Evolutionary conservation across 371 early-diverging fungal species (phyloP), one percentile per base, ranked within the genome.

Genomic region (Haplosporangium sp.): DNA sequence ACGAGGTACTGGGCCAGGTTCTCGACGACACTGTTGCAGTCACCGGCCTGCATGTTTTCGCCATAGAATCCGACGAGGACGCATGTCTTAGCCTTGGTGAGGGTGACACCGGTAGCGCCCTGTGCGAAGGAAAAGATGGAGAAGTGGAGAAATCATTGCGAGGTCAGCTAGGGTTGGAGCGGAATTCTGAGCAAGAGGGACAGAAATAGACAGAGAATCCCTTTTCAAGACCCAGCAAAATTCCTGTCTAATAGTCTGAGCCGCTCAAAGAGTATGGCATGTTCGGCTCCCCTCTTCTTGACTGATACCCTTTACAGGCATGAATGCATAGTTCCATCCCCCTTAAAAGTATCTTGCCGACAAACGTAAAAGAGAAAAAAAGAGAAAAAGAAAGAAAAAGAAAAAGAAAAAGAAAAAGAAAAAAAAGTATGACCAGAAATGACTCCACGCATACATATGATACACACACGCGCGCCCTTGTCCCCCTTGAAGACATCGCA

Each of bases 81-180:
- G 54, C 94, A 88, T 80, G 93, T 91, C 18, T 71, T 85, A n/a
- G 97, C 95, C 89, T 96, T 96, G 63, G 89, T 93, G 67, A 87
- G 83, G 81, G 87, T 81, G 62, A 90, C 84, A 81, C 96, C 96
- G 62, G 84, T 86, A 38, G 86, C 67, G 20, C 86, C 87, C 95
- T 95, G 82, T 11, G 48, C 12, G 11, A 23, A 16, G 13, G 23
- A 59, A 48, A 50, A 20, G 36, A 50, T 37, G 42, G 54, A 38
- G 38, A 51, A 6, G 36, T 21, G 40, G 14, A 21, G 38, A 8
- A 36, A 36, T 57, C 16, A 62, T 40, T 43, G 45, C 29, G 21
- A 10, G 9, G 5, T 9, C 50, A 50, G 20, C 5, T 0, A 50
- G 50, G 18, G n/a, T 45, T 45, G 45, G 45, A 20, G 59, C 21